Evolutionary conservation across 257 asterid genomes (phyloP), one percentile per base, ranked within the genome.

Genomic region (Plantago major): DNA sequence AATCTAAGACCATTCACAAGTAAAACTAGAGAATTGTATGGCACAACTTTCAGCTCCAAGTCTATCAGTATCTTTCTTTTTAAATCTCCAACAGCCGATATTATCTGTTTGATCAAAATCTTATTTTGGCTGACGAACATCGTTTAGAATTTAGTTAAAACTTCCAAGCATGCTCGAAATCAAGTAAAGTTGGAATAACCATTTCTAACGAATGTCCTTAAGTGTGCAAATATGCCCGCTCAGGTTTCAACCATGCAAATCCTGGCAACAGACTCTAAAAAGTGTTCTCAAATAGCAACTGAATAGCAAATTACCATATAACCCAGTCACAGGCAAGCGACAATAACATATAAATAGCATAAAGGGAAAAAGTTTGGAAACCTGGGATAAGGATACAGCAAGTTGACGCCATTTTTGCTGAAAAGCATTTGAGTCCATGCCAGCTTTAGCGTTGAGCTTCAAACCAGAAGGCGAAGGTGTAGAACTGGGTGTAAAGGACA

Each of bases 321-420:
- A 57, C 26, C 38, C 46, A 16, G 13, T 6, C 63, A 58, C 22
- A 64, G 26, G 40, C 8, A 7, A 33, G 40, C 8, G 1, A 33
- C 1, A 33, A 22, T 22, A 22, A 22, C 26, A 22, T 22, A 22
- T 22, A 22, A 22, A 22, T 22, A 22, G 26, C 26, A 22, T 22
- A 22, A 22, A 1, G 26, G 26, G 26, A 22, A 22, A 22, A 22
- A 1, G 26, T 22, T 22, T 37, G 66, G 40, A 22, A 73, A 85
- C 97, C 95, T 85, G 93, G 46, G 91, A 78, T 46, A 74, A 9
- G 14, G 91, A 81, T 56, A 83, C 79, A 50, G 93, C 89, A 14
- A 84, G 78, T 63, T 86, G 95, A 62, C 97, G 93, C 99, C 99
- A 89, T 78, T 86, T 92, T 84, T 84, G 96, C 94, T 92, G 99